Base-by-base conservation (phyloP, 148 eudicot species). In the Gaultheria prostrata region DNA sequence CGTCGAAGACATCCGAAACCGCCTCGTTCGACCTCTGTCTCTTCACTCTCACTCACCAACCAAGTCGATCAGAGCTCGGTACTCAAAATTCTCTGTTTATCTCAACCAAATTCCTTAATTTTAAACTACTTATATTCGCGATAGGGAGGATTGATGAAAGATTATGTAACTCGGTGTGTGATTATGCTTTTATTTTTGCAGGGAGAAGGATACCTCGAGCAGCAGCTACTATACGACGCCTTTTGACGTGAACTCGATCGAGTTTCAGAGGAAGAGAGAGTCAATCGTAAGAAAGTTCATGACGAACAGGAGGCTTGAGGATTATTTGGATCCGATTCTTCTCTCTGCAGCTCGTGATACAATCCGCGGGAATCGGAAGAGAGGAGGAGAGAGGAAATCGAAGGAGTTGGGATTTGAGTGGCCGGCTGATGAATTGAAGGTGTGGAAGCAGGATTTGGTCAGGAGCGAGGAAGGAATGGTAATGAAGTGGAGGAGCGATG, bases 11-110 rank as follows among this genome's bases (percentile, higher is more conserved):
- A 84, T 84, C 21, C 73, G 49, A 24, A 54, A 50, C 57, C 86
- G 86, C 79, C 86, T 84, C 79, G 15, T 46, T 57, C 83, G 86
- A 69, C 85, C 85, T 84, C 70, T 79, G 1, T 39, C 82, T 53
- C 82, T 63, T 28, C 77, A 28, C 46, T 54, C 84, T 33, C 84
- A 12, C 3, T 72, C 67, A 50, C 51, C 78, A 21, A 53, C 46
- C 76, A 32, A 77, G 13, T 49, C 43, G 6, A 51, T 45, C 67
- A 14, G 26, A 82, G 17, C 50, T 82, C 30, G 78, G 84, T 82
- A 82, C 84, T 71, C 32, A 48, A 50, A 67, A 33, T 50, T 6
- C 78, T 80, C 56, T n/a, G 8, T 20, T 1, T 10, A n/a, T 59
- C 73, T 80, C 54, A 20, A 35, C 45, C 24, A 35, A 35, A 6